Percentiles rank a stretch among this genome's conserved stretches.
These are phyloP conservation scores for Kwoniella mangroviensis DNA, from an alignment of 768 basidiomycete genomes.

Conservation along the genomic window DNA sequence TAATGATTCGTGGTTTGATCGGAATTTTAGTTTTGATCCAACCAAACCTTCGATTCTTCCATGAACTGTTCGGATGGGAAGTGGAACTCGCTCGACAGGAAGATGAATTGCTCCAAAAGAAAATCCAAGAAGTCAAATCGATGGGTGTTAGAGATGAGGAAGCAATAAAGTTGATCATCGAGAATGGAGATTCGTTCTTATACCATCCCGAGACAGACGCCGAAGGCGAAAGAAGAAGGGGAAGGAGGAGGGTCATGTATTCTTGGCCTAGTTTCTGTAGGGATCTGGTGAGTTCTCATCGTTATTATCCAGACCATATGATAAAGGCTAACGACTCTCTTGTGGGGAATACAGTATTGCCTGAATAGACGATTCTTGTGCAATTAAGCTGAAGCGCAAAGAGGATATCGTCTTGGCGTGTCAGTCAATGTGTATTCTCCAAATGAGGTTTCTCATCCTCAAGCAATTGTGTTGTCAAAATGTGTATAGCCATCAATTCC, in stretches of 20 bases:
- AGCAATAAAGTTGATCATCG: conserved; percentile 10
- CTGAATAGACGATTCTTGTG: conserved; percentile 53
- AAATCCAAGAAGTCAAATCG: conserved; percentile 25
- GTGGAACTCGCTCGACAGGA: conserved; percentile 70
- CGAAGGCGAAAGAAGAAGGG: conserved; percentile 1
- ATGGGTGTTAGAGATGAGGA: conserved; percentile 21
- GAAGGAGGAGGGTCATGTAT: conserved; percentile 43
- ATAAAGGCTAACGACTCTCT: neutral
- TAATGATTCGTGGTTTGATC: neutral
- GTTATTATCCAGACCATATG: neutral
- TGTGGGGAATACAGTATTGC: conserved; percentile 36
- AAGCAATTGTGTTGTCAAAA: too few relatives aligned
- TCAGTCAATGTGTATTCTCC: too few relatives aligned
- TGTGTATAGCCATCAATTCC: too few relatives aligned
- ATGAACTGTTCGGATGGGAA: conserved; percentile 94
- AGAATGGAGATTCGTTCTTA: conserved; percentile 1
- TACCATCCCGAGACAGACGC: neutral
- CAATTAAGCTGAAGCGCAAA: conserved; percentile 25
- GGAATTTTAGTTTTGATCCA: conserved; percentile 72
- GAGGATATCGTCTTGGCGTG: too few relatives aligned
- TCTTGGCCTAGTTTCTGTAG: conserved; percentile 56
- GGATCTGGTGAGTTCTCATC: conserved; percentile 48
- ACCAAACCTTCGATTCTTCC: conserved; percentile 93
- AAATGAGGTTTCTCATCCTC: too few relatives aligned
- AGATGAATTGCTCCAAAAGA: conserved; percentile 22